Evolutionary conservation across 768 basidiomycete species (phyloP).

Genomic region (Trametes villosa): DNA sequence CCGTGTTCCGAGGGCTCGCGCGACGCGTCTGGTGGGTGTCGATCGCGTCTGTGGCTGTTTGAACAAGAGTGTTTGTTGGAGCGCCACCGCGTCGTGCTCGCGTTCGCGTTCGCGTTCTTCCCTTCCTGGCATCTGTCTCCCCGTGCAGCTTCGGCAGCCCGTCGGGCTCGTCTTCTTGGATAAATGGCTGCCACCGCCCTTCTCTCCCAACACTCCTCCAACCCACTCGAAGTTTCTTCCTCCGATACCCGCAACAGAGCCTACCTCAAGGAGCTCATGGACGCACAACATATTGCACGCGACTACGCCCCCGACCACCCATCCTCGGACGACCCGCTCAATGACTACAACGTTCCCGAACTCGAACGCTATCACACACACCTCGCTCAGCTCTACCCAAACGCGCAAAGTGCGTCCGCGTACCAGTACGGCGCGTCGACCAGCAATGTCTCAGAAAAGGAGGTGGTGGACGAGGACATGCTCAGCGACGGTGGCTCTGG

Average conservation of each 20-base stretch:
- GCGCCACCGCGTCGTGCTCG: not conserved
- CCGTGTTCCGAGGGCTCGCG: not conserved
- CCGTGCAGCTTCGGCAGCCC: not conserved
- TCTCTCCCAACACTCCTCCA: conserved; percentile 74
- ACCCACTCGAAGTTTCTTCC: conserved; percentile 70
- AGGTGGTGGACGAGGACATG: conserved; percentile 51
- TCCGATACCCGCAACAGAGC: conserved; percentile 57
- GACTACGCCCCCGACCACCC: conserved; percentile 30
- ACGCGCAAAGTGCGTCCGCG: conserved; percentile 7
- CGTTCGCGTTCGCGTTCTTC: not conserved
- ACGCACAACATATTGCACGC: conserved; percentile 36
- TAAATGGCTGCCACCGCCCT: conserved; percentile 43
- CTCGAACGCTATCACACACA: conserved; percentile 55
- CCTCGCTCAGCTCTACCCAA: conserved; percentile 48
- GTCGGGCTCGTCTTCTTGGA: conserved; percentile 19
- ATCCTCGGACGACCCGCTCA: conserved; percentile 58
- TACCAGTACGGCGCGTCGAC: conserved; percentile 14
- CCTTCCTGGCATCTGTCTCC: not conserved
- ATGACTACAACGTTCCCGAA: conserved; percentile 43
- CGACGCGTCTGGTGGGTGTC: conserved; percentile 6
- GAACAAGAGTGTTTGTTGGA: conserved; percentile 7
- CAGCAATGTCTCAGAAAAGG: conserved; percentile 45
- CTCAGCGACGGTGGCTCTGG: too few species aligned
- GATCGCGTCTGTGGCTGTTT: conserved; percentile 22
- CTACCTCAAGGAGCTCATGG: conserved; percentile 45